Base-by-base conservation (phyloP, 2,329 filamentous ascomycete species). In the Colletotrichum tofieldiae region DNA sequence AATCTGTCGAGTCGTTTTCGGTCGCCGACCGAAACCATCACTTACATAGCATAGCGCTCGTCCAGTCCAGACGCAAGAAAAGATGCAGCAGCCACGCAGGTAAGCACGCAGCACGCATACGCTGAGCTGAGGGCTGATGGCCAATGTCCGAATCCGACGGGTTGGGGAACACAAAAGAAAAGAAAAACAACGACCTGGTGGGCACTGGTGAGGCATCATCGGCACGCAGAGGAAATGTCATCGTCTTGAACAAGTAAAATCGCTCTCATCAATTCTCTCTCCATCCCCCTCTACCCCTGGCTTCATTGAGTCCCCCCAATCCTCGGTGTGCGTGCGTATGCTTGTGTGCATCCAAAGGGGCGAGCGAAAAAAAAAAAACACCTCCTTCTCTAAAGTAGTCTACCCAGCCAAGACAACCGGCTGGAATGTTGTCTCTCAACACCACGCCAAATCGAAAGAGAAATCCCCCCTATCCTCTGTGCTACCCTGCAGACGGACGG, bases 361-460 rank as follows among this genome's bases (percentile, higher is more conserved):
- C 5, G 35, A 11, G 35, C 7, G 8, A 37, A 9, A 37, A 37
- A 37, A 16, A 56, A n/a, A 47, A n/a, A 23, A 65, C 59, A 26
- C 32, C 70, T 55, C 32, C 52, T 69, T 68, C 55, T 72, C 65
- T 65, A 60, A 60, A 43, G 20, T 54, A 54, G 62, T 56, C 39
- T 56, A 45, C 51, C 35, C 54, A 56, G 70, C 70, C 65, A 70
- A 70, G 65, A 70, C 59, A 72, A 16, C 18, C n/a, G 47, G 59
- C 66, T 55, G 66, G 70, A 72, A 72, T 72, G 65, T 70, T 72
- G 70, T 72, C 65, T 72, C 70, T 70, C 70, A 72, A 72, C 70
- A 67, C 60, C 62, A 65, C 70, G 70, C 70, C 70, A 72, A 55
- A 64, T 43, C 37, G n/a, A 64, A 20, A 69, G 16, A 37, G 2